These are phyloP conservation scores for Austropuccinia psidii DNA, from an alignment of 1,284 basidiomycete species.

Conservation along the genomic window DNA sequence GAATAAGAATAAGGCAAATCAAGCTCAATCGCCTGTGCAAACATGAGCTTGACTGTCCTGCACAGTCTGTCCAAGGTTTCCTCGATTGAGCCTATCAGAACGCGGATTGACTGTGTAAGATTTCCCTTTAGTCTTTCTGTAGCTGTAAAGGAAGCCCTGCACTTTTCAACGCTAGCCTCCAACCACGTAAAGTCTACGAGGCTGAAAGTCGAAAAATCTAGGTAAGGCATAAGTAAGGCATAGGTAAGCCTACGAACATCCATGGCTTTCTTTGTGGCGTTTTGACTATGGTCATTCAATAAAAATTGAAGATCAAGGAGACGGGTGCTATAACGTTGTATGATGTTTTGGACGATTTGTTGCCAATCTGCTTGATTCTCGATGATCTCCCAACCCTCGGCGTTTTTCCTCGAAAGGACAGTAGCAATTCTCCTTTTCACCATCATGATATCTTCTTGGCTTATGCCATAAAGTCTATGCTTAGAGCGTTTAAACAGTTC, in stretches of 20 bases:
- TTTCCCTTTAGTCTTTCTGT: neutral
- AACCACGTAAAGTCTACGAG: neutral
- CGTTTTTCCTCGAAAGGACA: neutral
- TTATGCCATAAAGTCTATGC: neutral
- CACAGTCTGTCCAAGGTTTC: neutral
- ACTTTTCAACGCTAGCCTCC: neutral
- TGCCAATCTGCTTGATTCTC: neutral
- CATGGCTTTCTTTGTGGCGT: neutral
- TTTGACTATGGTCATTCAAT: neutral
- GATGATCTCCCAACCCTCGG: neutral
- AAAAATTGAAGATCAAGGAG: neutral
- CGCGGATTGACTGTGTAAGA: neutral
- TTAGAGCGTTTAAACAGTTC: neutral
- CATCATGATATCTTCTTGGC: neutral
- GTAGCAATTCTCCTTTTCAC: neutral
- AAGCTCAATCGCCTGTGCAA: neutral
- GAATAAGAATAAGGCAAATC: neutral
- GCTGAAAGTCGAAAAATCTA: conserved; percentile 3
- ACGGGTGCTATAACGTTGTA: neutral
- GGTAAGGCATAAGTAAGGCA: conserved; percentile 16
- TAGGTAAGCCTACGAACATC: neutral
- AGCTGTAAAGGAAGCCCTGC: neutral
- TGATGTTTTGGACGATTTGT: neutral
- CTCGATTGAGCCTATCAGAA: conserved; percentile 7
- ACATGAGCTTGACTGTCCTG: neutral